These are phyloP conservation scores for Sergeia podlipaevii DNA, from an alignment of 208 protist genomes.

Conservation along the genomic window DNA sequence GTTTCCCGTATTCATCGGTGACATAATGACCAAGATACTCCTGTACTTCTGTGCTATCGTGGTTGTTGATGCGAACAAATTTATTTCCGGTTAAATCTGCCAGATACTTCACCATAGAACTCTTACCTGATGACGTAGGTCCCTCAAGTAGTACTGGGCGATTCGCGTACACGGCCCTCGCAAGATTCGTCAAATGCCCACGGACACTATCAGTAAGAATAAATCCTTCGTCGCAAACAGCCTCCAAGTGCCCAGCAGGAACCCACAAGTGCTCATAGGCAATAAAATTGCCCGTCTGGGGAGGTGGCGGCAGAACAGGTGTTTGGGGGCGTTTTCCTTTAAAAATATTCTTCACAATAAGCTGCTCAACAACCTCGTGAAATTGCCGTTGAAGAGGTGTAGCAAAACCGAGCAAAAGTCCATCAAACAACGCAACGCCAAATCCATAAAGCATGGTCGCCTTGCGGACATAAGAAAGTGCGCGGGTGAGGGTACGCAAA, in stretches of 20 bases:
- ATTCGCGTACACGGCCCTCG: slow-evolving; percentile 93
- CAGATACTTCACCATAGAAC: slow-evolving; percentile 99
- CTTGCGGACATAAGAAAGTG: slow-evolving; percentile 93
- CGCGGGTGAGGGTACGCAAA: slow-evolving; percentile 96
- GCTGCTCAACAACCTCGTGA: slow-evolving; percentile 75
- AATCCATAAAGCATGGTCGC: slow-evolving; percentile 94
- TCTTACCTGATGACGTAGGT: slow-evolving; percentile 99
- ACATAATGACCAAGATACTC: slow-evolving; percentile 99
- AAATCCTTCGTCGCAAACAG: slow-evolving; percentile 79
- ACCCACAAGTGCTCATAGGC: slow-evolving; percentile 97
- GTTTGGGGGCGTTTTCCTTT: slow-evolving; percentile 58
- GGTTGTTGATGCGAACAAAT: slow-evolving; percentile 99
- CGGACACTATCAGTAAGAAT: slow-evolving; percentile 96
- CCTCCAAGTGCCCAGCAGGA: slow-evolving; percentile 44
- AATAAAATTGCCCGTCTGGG: slow-evolving; percentile 46
- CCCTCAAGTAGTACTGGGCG: slow-evolving; percentile 99
- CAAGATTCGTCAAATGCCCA: slow-evolving; percentile 93
- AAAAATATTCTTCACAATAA: slow-evolving; percentile 91
- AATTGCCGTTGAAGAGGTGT: slow-evolving; percentile 93
- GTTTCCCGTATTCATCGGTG: slow-evolving; percentile 93
- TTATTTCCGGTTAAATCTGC: slow-evolving; percentile 96
- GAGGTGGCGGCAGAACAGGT: slow-evolving; percentile 41
- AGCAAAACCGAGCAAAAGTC: slow-evolving; percentile 95
- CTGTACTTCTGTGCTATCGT: slow-evolving; percentile 99
- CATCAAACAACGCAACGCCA: slow-evolving; percentile 94